phyloP scores from a whole-genome alignment of 1,284 basidiomycete genomes.

The Exobasidium cylindrosporum region DNA sequence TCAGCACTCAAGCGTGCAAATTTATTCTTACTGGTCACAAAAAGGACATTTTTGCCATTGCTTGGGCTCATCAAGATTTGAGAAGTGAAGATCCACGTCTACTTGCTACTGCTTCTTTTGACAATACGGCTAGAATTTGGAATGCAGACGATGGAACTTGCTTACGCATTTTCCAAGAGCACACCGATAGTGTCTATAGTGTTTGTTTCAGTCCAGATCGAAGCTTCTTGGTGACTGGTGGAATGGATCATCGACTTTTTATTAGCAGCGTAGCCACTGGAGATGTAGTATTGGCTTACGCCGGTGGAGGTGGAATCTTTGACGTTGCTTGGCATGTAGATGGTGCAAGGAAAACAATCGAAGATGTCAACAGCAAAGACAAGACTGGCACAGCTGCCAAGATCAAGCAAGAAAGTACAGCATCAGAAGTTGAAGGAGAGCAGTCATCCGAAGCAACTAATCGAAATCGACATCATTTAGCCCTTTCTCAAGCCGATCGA shows the following conservation, averaged over 20 bases:
- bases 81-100: slow-evolving; percentile 40
- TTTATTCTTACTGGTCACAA: slow-evolving; percentile 40
- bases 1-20: not conserved
- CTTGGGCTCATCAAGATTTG: slow-evolving; percentile 44
- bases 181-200: slow-evolving; percentile 50
- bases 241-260: slow-evolving; percentile 46
- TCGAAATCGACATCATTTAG: slow-evolving; percentile 35
- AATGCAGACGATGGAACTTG: slow-evolving; percentile 51
- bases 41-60: slow-evolving; percentile 49
- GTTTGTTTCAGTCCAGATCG: slow-evolving; percentile 49
- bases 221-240: slow-evolving; percentile 49
- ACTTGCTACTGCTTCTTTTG: slow-evolving; percentile 51
- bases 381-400: slow-evolving; percentile 22
- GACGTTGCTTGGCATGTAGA: slow-evolving; percentile 25
- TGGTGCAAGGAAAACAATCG: slow-evolving; percentile 6
- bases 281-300: slow-evolving; percentile 17
- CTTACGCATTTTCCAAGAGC: slow-evolving; percentile 41
- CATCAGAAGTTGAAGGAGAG: not conserved
- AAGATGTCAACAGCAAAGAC: not conserved
- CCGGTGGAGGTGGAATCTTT: slow-evolving; percentile 23
- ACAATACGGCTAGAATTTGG: slow-evolving; percentile 51
- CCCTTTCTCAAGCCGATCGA: slow-evolving; percentile 46
- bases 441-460: not conserved
- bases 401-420: slow-evolving; percentile 23
- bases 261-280: slow-evolving; percentile 36